Evolutionary conservation across 2,329 filamentous ascomycete genomes (phyloP), one percentile per base, ranked within the genome.

Genomic region (Epichloe coenophiala): DNA sequence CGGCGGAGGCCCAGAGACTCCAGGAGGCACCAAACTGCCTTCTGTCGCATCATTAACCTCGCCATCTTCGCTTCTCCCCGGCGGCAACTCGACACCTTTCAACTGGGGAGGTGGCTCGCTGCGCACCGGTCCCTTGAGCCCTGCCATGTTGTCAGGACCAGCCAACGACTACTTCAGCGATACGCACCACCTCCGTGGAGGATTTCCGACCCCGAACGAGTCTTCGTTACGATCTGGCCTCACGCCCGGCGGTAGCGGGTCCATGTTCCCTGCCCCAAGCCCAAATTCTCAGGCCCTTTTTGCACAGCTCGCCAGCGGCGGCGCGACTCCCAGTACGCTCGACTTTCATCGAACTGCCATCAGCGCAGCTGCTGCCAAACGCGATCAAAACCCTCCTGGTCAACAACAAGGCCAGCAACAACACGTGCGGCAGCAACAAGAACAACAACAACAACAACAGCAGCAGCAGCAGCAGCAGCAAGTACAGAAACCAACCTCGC

Each of bases 271-370:
- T 51, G 87, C 85, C 50, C 85, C 88, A 2, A 95, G 86, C 64
- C 90, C 88, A 37, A 94, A 87, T 65, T 87, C 88, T 0, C 84
- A 89, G 70, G 85, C 86, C 47, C 70, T 96, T 6, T 88, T 90
- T 67, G 84, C 84, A 54, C 84, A 86, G 57, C 71, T 93, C 38
- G 82, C 87, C 56, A 86, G 80, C 62, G 87, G 87, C 56, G 86
- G 84, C 51, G 86, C 88, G 4, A 98, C 93, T 1, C 93, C 93
- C 8, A 84, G 84, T 54, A 95, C 91, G 0, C 72, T 95, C 47
- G 93, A 98, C 61, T 98, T 98, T 61, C 91, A 97, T 60, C 85
- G 91, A 53, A 95, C 91, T 56, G 93, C 91, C 31, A 72, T 97
- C 66, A 89, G 80, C 57, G 88, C 87, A 19, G 84, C 85, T 15